Evolutionary conservation across 352 stramenopile species (phyloP).

Genomic region (Globisporangium cederbergense): DNA sequence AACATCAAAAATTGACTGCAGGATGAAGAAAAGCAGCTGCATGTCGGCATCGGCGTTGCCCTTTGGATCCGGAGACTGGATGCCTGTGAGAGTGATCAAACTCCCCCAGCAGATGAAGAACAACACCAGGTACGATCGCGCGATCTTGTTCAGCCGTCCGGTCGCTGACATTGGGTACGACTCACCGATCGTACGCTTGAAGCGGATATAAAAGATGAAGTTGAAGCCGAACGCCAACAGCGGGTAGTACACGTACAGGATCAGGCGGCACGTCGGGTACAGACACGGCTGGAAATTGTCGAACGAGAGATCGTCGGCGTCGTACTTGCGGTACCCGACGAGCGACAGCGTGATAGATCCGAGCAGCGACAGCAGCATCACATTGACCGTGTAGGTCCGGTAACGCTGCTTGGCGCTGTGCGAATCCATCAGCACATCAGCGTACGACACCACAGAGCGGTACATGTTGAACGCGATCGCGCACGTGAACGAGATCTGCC

Average conservation of each 20-base stretch:
- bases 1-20: constrained; percentile 71
- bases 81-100: constrained; percentile 56
- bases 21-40: constrained; percentile 30
- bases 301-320: constrained; percentile 17
- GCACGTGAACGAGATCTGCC: constrained; percentile 76
- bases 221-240: constrained; percentile 70
- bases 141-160: constrained; percentile 60
- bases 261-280: constrained; percentile 61
- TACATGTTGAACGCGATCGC: constrained; percentile 82
- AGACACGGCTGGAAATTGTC: constrained; percentile 60
- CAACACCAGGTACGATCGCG: constrained; percentile 61
- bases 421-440: constrained; percentile 65
- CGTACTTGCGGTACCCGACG: constrained; percentile 43
- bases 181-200: constrained; percentile 70
- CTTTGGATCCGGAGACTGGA: constrained; percentile 32
- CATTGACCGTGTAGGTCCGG: constrained; percentile 60
- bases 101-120: constrained; percentile 78
- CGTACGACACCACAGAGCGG: constrained; percentile 71
- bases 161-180: constrained; percentile 69
- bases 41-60: constrained; percentile 19
- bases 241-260: constrained; percentile 79
- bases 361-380: constrained; percentile 59
- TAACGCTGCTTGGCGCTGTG: constrained; percentile 59
- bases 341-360: constrained; percentile 58
- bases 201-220: constrained; percentile 77